Base-by-base conservation (phyloP, 805 yeast species). In the Saturnispora saitoi region DNA sequence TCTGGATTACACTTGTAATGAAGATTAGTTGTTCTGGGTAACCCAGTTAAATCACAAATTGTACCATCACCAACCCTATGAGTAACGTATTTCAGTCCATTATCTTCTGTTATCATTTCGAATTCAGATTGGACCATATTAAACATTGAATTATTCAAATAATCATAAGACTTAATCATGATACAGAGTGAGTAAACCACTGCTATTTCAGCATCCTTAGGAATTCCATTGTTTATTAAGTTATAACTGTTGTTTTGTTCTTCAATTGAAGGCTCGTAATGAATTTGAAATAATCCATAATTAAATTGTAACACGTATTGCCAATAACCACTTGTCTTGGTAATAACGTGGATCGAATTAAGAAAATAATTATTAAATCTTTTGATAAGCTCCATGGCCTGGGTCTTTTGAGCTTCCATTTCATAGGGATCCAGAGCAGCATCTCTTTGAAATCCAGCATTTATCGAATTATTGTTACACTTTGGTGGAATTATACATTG, bases 31-130 rank as follows among this genome's bases (percentile, higher is more conserved):
- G 55, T 42, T 41, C 71, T 50, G 20, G 59, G 61, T n/a, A 48
- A 48, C 2, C 60, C 59, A 3, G 70, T 67, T 30, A 65, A 43
- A 48, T 67, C 71, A 55, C 71, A 67, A 2, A 56, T 49, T 2
- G 59, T 54, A 4, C 71, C 71, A 39, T 58, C 58, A 5, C 54
- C 51, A 2, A 63, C 50, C 14, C 51, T 50, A 32, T 64, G 69
- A 10, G 64, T 52, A 4, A 65, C 53, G 45, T 54, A 61, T n/a
- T 54, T 51, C 3, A 59, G 50, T 1, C 67, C 67, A 34, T 60
- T 62, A 3, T 37, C 46, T 1, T 48, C 28, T 10, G 48, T 52
- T 3, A 55, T 47, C 24, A 67, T 32, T 32, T 57, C 60, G 51
- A 64, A 65, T 31, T 58, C 57, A 6, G 60, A 52, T 11, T 43